These are phyloP conservation scores for Polyplosphaeria fusca DNA, from an alignment of 495 filamentous ascomycete genomes.

Conservation along the genomic window DNA sequence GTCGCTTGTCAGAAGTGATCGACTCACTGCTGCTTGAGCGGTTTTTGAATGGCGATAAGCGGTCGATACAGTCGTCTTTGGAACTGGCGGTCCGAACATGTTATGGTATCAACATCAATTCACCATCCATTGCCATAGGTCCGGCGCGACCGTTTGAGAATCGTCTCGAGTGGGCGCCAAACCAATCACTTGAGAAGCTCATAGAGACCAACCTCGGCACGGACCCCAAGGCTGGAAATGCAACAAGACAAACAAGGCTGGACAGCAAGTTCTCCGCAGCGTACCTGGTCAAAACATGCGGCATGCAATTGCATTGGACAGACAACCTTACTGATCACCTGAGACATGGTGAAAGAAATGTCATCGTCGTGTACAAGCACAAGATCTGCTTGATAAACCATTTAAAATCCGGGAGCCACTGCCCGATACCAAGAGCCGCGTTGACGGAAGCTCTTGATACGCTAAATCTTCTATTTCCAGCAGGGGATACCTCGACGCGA, in stretches of 20 bases:
- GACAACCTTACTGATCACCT: conserved; percentile 7
- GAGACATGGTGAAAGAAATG: background rate
- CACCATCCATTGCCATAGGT: background rate
- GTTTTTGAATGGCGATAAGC: background rate
- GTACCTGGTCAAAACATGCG: conserved; percentile 5
- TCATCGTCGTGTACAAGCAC: conserved; percentile 3
- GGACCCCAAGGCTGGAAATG: too few species aligned
- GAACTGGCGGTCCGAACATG: conserved; percentile 8
- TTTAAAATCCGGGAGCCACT: background rate
- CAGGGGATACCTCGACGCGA: background rate
- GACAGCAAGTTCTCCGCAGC: conserved; percentile 7
- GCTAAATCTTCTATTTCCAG: conserved; percentile 5
- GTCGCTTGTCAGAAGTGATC: background rate
- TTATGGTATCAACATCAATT: conserved; percentile 2
- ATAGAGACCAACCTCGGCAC: background rate
- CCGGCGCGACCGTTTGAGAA: background rate
- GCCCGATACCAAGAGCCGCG: conserved; percentile 1
- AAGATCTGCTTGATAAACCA: conserved; percentile 18
- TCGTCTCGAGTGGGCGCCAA: background rate
- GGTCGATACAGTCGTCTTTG: background rate
- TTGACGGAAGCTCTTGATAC: conserved; percentile 2
- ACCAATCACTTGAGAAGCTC: background rate
- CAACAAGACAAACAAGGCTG: background rate
- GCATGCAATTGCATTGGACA: conserved; percentile 4
- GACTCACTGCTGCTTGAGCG: background rate